Evolutionary conservation across 768 basidiomycete species (phyloP).

Genomic region (Lentinula boryana): DNA sequence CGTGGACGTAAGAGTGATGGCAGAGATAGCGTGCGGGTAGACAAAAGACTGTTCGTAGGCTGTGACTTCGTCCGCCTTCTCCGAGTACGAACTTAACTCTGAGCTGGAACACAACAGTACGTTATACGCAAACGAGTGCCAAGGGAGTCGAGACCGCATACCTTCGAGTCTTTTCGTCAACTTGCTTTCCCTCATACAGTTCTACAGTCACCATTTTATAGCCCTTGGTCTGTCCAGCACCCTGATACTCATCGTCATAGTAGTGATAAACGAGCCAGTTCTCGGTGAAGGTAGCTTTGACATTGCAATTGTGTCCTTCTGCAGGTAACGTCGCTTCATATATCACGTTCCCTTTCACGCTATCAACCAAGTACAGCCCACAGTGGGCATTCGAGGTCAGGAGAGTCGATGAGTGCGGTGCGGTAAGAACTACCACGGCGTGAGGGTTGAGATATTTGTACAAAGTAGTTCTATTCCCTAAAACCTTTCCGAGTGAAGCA

Average conservation of each 20-base stretch:
- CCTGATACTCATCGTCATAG: slow-evolving; percentile 53
- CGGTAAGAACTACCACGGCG: slow-evolving; percentile 61
- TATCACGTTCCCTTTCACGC: slow-evolving; percentile 67
- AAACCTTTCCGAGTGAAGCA: slow-evolving; percentile 77
- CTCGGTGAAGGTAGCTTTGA: slow-evolving; percentile 69
- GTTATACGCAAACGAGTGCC: not conserved
- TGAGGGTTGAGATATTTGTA: slow-evolving; percentile 95
- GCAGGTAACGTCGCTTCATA: slow-evolving; percentile 58
- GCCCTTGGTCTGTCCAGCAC: slow-evolving; percentile 50
- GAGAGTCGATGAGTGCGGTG: slow-evolving; percentile 19
- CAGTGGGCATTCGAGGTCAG: slow-evolving; percentile 29
- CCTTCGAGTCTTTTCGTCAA: slow-evolving; percentile 72
- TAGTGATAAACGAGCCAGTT: slow-evolving; percentile 94
- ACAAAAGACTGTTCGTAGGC: slow-evolving; percentile 65
- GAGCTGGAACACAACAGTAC: slow-evolving; percentile 27
- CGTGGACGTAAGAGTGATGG: slow-evolving; percentile 72
- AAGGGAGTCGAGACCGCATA: slow-evolving; percentile 28
- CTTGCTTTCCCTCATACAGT: slow-evolving; percentile 70
- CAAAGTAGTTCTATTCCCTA: slow-evolving; percentile 81
- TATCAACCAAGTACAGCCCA: slow-evolving; percentile 74
- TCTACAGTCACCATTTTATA: slow-evolving; percentile 79
- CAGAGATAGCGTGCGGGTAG: slow-evolving; percentile 61
- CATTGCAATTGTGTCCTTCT: slow-evolving; percentile 43
- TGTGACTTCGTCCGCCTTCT: slow-evolving; percentile 46
- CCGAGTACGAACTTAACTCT: slow-evolving; percentile 49